phyloP scores from a whole-genome alignment of 2,329 filamentous ascomycete species.

The Botryotinia narcissicola region DNA sequence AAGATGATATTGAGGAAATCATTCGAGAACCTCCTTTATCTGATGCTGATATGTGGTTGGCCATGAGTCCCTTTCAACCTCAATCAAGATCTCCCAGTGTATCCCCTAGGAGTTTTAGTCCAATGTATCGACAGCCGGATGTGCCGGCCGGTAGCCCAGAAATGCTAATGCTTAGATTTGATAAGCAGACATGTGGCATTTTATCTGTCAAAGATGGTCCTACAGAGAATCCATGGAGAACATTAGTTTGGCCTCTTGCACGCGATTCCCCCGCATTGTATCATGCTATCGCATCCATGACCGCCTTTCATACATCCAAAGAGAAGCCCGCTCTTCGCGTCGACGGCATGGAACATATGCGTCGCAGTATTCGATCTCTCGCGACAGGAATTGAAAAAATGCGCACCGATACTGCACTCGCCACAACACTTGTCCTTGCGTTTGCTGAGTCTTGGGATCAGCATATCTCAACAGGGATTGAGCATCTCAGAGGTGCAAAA shows the following conservation, averaged over 20 bases:
- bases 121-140: constrained; percentile 47
- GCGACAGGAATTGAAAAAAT: constrained; percentile 61
- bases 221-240: constrained; percentile 70
- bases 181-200: constrained; percentile 66
- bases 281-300: constrained; percentile 66
- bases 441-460: constrained; percentile 72
- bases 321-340: constrained; percentile 56
- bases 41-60: constrained; percentile 34
- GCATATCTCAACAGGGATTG: constrained; percentile 65
- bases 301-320: constrained; percentile 64
- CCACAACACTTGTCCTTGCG: constrained; percentile 66
- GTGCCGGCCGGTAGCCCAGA: constrained; percentile 54
- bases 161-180: constrained; percentile 61
- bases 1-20: constrained; percentile 56
- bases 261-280: constrained; percentile 62
- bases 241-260: constrained; percentile 66
- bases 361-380: constrained; percentile 58
- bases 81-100: constrained; percentile 27
- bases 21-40: constrained; percentile 40
- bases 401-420: constrained; percentile 62
- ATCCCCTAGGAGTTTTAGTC: constrained; percentile 29
- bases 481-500: constrained; percentile 66
- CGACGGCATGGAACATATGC: constrained; percentile 67
- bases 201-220: constrained; percentile 68
- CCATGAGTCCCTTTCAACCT: constrained; percentile 29